phyloP scores from a whole-genome alignment of 306 rosid genomes.

The Rosa rugosa region DNA sequence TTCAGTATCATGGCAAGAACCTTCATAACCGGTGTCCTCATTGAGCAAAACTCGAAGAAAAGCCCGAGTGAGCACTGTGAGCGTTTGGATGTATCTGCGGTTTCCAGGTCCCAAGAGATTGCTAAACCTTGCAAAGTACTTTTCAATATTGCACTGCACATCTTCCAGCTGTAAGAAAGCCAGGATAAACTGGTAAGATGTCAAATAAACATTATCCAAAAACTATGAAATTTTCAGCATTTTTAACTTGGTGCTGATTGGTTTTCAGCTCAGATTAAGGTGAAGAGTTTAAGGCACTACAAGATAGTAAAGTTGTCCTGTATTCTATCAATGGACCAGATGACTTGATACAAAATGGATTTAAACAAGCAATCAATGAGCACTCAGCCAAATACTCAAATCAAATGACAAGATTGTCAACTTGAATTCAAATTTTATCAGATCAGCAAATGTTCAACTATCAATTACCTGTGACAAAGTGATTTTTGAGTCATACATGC shows the following conservation, averaged over 20 bases:
- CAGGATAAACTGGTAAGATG: conserved; percentile 19
- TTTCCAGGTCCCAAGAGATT: conserved; percentile 84
- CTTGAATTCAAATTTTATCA: conserved; percentile 9
- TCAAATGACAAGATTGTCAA: conserved; percentile 20
- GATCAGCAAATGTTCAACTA: conserved; percentile 20
- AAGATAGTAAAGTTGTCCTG: background rate
- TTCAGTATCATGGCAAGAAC: conserved; percentile 35
- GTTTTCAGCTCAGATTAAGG: conserved; percentile 19
- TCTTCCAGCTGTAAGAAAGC: conserved; percentile 66
- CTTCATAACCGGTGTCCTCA: conserved; percentile 38
- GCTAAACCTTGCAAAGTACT: conserved; percentile 73
- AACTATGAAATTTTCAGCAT: background rate
- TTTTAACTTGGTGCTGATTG: background rate
- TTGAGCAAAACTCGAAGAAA: conserved; percentile 54
- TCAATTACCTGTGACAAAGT: conserved; percentile 66
- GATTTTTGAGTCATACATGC: conserved; percentile 78
- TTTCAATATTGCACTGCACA: conserved; percentile 64
- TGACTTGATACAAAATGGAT: background rate
- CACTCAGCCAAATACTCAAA: conserved; percentile 15
- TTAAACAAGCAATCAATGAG: conserved; percentile 14
- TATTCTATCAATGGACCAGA: background rate
- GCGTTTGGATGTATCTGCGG: conserved; percentile 90
- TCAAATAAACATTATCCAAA: conserved; percentile 14
- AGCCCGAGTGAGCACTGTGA: conserved; percentile 67
- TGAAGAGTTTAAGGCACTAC: conserved; percentile 1